Evolutionary conservation across 2,329 filamentous ascomycete genomes (phyloP), one percentile per base, ranked within the genome.

Genomic region (Colletotrichum navitas): DNA sequence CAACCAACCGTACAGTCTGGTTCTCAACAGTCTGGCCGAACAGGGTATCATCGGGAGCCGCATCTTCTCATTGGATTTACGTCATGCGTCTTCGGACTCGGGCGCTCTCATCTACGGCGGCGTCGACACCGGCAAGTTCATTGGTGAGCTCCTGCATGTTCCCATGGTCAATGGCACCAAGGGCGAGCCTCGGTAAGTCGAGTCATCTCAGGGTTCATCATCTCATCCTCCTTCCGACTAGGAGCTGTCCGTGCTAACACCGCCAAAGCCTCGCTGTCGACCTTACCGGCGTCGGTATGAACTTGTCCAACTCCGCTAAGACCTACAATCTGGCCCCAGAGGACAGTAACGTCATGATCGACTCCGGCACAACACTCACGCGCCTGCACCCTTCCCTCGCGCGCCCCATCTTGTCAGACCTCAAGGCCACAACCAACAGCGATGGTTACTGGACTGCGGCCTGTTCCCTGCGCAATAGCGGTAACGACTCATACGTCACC

Each of bases 31-130:
- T 29, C 81, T 89, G 77, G 81, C 81, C 1, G 75, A 79, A 0
- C 83, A 88, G 74, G 83, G 83, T 21, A 75, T 86, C 43, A 88
- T 87, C 67, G 79, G 82, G 55, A 86, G 83, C 67, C 84, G 84
- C n/a, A 79, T 85, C 45, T 88, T 88, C 75, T 80, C 85, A 7
- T 79, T 89, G 32, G 86, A 88, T 64, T 78, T 89, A 21, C 85
- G 86, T 5, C 82, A 83, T 63, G 74, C 81, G 51, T 83, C 82
- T 16, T 78, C 81, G 14, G 74, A 81, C 18, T 81, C 80, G 4
- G 87, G 87, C 41, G 84, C 86, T 63, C 76, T 89, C 68, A 86
- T 87, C 63, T 88, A 88, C 70, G 87, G 87, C 39, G 87, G 87
- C 16, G 74, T 88, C 14, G 86, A 89, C 71, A 84, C 81, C 24